phyloP scores from a whole-genome alignment of 352 stramenopile species.

The Globisporangium nunn region DNA sequence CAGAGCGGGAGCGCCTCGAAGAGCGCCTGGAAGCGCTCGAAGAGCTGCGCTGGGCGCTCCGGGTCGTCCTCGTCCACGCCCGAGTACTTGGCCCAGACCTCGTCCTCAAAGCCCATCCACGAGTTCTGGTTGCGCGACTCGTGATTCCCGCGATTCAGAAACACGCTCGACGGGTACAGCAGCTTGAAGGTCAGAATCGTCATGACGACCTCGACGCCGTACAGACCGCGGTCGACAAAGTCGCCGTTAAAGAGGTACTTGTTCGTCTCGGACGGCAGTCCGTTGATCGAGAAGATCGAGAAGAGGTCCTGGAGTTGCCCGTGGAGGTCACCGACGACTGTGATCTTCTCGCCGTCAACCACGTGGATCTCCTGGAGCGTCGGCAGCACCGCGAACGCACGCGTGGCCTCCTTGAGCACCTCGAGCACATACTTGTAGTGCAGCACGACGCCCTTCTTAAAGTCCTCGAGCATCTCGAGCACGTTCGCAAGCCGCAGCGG shows the following conservation, averaged over 20 bases:
- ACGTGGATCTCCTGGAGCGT: conserved; percentile 86
- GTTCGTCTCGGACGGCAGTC: conserved; percentile 85
- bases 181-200: conserved; percentile 70
- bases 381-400: conserved; percentile 49
- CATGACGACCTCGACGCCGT: conserved; percentile 85
- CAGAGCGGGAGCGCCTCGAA: conserved; percentile 89
- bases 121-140: conserved; percentile 93
- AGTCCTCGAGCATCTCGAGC: conserved; percentile 85
- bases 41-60: conserved; percentile 41
- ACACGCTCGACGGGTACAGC: conserved; percentile 81
- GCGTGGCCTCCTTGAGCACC: conserved; percentile 67
- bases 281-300: conserved; percentile 92
- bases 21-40: conserved; percentile 67
- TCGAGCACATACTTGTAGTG: conserved; percentile 90
- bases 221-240: conserved; percentile 91
- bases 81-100: conserved; percentile 83
- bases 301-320: conserved; percentile 94
- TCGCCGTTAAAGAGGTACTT: conserved; percentile 96
- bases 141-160: conserved; percentile 94
- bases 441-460: conserved; percentile 83
- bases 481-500: conserved; percentile 82
- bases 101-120: conserved; percentile 91
- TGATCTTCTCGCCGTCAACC: conserved; percentile 84
- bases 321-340: conserved; percentile 91
- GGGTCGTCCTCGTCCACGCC: conserved; percentile 47